Evolutionary conservation across 2,329 filamentous ascomycete species (phyloP), one percentile per base, ranked within the genome.

Genomic region (Incumbomyces lentus): DNA sequence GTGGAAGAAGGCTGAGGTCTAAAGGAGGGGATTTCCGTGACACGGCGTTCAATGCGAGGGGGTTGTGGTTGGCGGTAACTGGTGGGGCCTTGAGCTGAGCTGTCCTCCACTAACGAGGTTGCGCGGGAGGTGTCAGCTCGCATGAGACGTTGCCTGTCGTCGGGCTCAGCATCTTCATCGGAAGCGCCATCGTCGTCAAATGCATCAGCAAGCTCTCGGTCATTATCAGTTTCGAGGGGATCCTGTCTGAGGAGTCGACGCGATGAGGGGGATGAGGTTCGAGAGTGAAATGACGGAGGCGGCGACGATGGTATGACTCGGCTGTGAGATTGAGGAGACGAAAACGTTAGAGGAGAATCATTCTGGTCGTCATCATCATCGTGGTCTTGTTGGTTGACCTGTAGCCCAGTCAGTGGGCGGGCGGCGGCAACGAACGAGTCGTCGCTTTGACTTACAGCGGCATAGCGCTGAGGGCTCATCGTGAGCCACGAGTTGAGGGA

Each of bases 91-190:
- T 35, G 33, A 35, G 33, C 33, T 4, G 33, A 4, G 16, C 33
- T 11, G 16, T n/a, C 16, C 13, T 35, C 17, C 8, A 16, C 8
- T 18, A 33, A 2, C 13, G 40, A 43, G 30, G 33, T 14, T 12
- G 33, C 22, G 6, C 42, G 33, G 12, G 42, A 45, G 48, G 60
- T 68, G 51, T 71, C 81, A 57, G 80, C 79, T 56, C 85, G 81
- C 71, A 95, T 89, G 58, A 96, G 68, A 55, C 89, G 80, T 67
- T 92, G 86, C 56, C 88, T 78, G 64, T 95, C 87, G 63, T 93
- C 86, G 49, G 84, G 82, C 58, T 86, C 84, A 60, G 81, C 71
- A 51, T 80, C 78, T 46, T 74, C 81, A 52, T 84, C 83, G 31
- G 72, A 74, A 51, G 83, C 86, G 52, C 82, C 84, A 55, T 84